These are phyloP conservation scores for Cicer cuneatum DNA, from an alignment of 306 rosid genomes.

Conservation along the genomic window DNA sequence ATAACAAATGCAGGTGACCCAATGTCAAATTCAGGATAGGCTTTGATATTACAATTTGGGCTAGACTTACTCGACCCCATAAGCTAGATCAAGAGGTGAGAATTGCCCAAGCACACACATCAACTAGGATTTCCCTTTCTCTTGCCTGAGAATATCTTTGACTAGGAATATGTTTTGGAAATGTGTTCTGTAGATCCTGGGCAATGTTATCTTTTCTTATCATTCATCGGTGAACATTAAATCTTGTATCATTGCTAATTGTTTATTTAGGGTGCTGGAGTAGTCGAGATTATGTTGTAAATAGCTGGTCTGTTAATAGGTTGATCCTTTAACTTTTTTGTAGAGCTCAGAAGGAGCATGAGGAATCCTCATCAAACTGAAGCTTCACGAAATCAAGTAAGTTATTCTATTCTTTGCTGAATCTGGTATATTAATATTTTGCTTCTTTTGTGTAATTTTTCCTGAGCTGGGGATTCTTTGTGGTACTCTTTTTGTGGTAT, in stretches of 20 bases:
- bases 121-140: constrained; percentile 12
- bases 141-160: constrained; percentile 16
- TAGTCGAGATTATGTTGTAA: constrained; percentile 38
- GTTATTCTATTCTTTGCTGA: constrained; percentile 47
- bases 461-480: constrained; percentile 22
- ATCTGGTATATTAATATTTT: constrained; percentile 2
- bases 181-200: constrained; percentile 30
- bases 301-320: constrained; percentile 31
- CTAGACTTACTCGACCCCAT: background rate
- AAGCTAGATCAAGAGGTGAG: background rate
- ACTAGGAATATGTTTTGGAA: background rate
- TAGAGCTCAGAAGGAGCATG: constrained; percentile 76
- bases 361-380: constrained; percentile 60
- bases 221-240: constrained; percentile 33
- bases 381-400: constrained; percentile 64
- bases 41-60: constrained; percentile 18
- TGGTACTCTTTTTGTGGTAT: constrained; percentile 19
- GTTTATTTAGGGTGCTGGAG: constrained; percentile 20
- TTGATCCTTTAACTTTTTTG: constrained; percentile 45
- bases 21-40: background rate
- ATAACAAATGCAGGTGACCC: background rate
- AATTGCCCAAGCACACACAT: background rate
- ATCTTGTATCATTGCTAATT: constrained; percentile 21
- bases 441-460: constrained; percentile 29
- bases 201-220: constrained; percentile 18